Conservation (phyloP, 495 filamentous ascomycete species). For the Talaromyces wortmannii region DNA sequence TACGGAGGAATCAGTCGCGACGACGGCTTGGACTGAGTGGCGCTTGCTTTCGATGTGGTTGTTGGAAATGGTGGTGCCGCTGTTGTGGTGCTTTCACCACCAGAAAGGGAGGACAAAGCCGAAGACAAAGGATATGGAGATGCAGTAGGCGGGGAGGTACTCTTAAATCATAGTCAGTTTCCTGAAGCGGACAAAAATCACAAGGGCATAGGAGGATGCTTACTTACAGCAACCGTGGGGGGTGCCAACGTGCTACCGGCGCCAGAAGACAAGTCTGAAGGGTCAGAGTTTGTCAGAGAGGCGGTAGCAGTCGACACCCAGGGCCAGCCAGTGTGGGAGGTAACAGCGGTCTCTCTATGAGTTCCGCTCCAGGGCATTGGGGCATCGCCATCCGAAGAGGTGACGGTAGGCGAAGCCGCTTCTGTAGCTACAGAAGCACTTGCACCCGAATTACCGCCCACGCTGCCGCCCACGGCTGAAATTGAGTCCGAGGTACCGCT, state of each 20-base stretch:
- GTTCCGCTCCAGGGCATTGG: constrained; percentile 62
- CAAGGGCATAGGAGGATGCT: constrained; percentile 25
- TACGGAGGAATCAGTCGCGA: not conserved
- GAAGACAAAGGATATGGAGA: constrained; percentile 35
- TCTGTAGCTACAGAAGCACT: constrained; percentile 18
- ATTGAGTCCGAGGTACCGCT: constrained; percentile 78
- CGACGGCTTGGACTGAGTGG: not conserved
- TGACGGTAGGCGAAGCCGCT: constrained; percentile 42
- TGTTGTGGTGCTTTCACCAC: constrained; percentile 23
- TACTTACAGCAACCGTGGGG: constrained; percentile 40
- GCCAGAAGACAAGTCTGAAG: constrained; percentile 69
- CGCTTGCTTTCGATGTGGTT: not conserved
- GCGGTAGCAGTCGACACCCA: constrained; percentile 43
- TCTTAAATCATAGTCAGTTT: constrained; percentile 18
- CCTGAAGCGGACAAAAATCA: not conserved
- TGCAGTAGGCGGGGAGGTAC: constrained; percentile 43
- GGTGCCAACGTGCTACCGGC: constrained; percentile 52
- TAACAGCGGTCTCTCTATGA: constrained; percentile 42
- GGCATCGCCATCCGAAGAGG: constrained; percentile 44
- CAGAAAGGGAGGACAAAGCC: constrained; percentile 40
- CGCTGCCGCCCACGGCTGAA: constrained; percentile 60
- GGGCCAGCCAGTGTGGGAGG: constrained; percentile 52
- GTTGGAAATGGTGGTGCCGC: constrained; percentile 1
- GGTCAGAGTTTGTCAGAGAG: constrained; percentile 45
- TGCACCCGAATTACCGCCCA: constrained; percentile 45